Evolutionary conservation across 2,329 filamentous ascomycete genomes (phyloP).

Genomic region (Colletotrichum salicis): DNA sequence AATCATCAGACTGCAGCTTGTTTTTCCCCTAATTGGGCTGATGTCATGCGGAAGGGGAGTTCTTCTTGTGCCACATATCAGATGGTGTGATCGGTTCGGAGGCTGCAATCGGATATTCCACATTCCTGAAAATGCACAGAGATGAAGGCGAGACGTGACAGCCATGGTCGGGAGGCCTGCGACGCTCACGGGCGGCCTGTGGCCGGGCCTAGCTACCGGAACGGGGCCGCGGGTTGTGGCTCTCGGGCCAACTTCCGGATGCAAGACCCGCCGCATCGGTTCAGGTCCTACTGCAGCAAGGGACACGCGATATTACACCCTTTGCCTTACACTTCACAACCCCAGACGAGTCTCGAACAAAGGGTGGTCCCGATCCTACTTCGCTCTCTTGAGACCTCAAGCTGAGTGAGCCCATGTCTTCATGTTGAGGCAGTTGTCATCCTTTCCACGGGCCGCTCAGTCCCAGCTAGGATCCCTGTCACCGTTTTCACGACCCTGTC

Average conservation of each 20-base stretch:
- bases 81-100: neutral
- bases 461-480: conserved; percentile 26
- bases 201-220: conserved; percentile 13
- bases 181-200: conserved; percentile 9
- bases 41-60: neutral
- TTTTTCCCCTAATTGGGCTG: neutral
- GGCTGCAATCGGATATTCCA: conserved; percentile 13
- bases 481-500: conserved; percentile 20
- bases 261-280: conserved; percentile 22
- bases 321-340: neutral
- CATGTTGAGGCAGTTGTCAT: conserved; percentile 13
- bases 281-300: conserved; percentile 8
- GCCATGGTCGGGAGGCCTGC: neutral
- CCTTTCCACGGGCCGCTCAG: conserved; percentile 22
- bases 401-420: conserved; percentile 1
- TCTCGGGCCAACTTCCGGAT: conserved; percentile 32
- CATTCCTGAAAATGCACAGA: neutral
- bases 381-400: neutral
- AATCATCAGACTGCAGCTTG: neutral
- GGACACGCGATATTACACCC: neutral
- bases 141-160: conserved; percentile 11
- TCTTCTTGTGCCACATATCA: neutral
- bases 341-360: neutral
- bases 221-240: conserved; percentile 28
- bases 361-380: neutral